Conservation (phyloP, 805 yeast species). For the Teunomyces funiuensis region DNA sequence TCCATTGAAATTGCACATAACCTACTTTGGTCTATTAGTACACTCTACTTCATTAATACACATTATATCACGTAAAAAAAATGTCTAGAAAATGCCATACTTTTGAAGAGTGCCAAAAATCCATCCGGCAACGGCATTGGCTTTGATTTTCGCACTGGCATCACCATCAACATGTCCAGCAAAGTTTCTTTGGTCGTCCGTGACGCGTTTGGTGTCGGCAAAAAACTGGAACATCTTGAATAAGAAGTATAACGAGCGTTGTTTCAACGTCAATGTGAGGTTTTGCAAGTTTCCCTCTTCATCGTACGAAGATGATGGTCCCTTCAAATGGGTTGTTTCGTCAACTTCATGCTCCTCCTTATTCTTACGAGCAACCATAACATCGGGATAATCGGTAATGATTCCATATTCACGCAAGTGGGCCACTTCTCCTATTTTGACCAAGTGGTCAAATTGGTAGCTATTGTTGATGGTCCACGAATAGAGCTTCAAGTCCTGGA, state of each 20-base stretch:
- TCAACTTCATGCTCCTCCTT: conserved; percentile 3
- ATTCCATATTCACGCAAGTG: conserved; percentile 33
- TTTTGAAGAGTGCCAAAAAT: conserved; percentile 24
- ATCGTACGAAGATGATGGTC: conserved; percentile 7
- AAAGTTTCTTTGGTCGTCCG: conserved; percentile 19
- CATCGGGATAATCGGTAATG: conserved; percentile 37
- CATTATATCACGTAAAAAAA: no score
- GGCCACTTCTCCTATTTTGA: conserved; percentile 23
- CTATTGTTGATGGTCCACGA: conserved; percentile 41
- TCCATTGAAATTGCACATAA: no score
- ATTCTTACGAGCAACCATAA: conserved; percentile 23
- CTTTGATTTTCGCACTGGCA: conserved; percentile 8
- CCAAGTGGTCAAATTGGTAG: conserved; percentile 36
- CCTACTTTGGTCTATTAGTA: no score
- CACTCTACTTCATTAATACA: no score
- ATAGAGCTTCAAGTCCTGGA: conserved; percentile 31
- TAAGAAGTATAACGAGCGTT: conserved; percentile 14
- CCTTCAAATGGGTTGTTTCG: conserved; percentile 6
- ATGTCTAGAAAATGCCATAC: conserved; percentile 23
- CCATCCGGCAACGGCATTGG: conserved; percentile 16
- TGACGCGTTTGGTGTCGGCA: conserved; percentile 12
- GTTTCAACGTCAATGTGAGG: conserved; percentile 14
- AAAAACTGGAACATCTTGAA: conserved; percentile 12
- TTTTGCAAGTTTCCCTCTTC: conserved; percentile 7
- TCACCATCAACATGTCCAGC: conserved; percentile 22